Evolutionary conservation across 2,329 filamentous ascomycete genomes (phyloP), one percentile per base, ranked within the genome.

Genomic region (Fusarium oxysporum): DNA sequence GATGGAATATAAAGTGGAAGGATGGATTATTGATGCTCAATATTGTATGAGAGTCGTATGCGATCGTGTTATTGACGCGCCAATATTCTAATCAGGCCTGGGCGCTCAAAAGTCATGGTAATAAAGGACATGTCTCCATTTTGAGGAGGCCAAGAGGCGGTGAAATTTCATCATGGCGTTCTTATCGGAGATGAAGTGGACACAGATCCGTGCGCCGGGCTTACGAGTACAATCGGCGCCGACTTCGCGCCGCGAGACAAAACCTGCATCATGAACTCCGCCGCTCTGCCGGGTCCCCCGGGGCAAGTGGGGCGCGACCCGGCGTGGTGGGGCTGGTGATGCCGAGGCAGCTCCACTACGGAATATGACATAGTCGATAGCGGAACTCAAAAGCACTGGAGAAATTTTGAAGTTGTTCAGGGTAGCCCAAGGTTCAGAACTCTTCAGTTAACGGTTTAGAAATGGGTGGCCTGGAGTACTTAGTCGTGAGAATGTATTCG

Each of bases 161-260:
- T 28, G 23, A 64, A 50, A 14, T 33, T 62, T 62, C 33, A 64
- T 61, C 37, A 61, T 37, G 38, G 37, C 44, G 21, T 19, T 16
- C 3, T 7, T 5, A 8, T 64, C 62, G 62, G 62, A 50, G n/a
- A 40, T 45, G 32, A 64, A 62, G 62, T 64, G 56, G 62, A 28
- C 16, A 16, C 21, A n/a, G n/a, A 13, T 8, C 37, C 45, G 41
- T 63, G 45, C 47, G 21, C 37, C 40, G 28, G 35, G 57, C 13
- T 10, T 41, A 23, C n/a, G 40, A 41, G 21, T 23, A 41, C 40
- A 19, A 17, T 13, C 47, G 47, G 51, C 35, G 13, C 50, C 33
- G 51, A 54, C 37, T 23, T 61, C 58, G 47, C 38, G 30, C 32
- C 21, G 45, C 32, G 56, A 41, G 37, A 11, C 44, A 37, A 32